Percentiles rank a stretch among this genome's conserved stretches.
These are phyloP conservation scores for Axilococcus clingmanii DNA, from an alignment of 139 green algal genomes.

Conservation along the genomic window DNA sequence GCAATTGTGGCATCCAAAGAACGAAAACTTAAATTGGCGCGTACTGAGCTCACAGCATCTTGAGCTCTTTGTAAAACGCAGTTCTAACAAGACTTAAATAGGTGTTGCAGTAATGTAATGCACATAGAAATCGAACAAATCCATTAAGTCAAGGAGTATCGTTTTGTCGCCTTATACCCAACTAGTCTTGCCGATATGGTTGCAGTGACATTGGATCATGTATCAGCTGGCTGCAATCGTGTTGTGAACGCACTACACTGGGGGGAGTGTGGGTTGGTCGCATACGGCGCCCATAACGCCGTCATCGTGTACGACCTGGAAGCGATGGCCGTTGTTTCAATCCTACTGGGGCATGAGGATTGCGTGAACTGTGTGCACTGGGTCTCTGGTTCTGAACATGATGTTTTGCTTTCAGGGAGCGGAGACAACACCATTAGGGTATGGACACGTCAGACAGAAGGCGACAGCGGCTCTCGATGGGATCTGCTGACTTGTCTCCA, in stretches of 20 bases:
- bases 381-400: conserved; percentile 5
- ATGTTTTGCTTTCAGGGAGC: conserved; percentile 36
- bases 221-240: conserved; percentile 57
- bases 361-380: conserved; percentile 71
- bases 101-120: too few relatives aligned
- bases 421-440: conserved; percentile 47
- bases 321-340: conserved; percentile 34
- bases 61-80: too few relatives aligned
- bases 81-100: too few relatives aligned
- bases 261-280: conserved; percentile 48
- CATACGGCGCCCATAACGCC: conserved; percentile 53
- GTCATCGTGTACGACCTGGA: conserved; percentile 61
- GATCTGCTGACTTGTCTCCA: conserved; percentile 15
- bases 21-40: too few relatives aligned
- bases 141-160: too few relatives aligned
- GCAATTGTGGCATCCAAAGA: too few relatives aligned
- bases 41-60: too few relatives aligned
- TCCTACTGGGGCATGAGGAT: conserved; percentile 58
- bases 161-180: neutral
- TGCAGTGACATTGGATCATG: conserved; percentile 26
- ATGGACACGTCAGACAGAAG: conserved; percentile 34
- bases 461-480: conserved; percentile 23
- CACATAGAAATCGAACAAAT: too few relatives aligned
- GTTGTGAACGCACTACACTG: conserved; percentile 48
- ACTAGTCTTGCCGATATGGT: too few relatives aligned